Evolutionary conservation across 139 green algal genomes (phyloP).

Genomic region (Chlorella sp.): DNA sequence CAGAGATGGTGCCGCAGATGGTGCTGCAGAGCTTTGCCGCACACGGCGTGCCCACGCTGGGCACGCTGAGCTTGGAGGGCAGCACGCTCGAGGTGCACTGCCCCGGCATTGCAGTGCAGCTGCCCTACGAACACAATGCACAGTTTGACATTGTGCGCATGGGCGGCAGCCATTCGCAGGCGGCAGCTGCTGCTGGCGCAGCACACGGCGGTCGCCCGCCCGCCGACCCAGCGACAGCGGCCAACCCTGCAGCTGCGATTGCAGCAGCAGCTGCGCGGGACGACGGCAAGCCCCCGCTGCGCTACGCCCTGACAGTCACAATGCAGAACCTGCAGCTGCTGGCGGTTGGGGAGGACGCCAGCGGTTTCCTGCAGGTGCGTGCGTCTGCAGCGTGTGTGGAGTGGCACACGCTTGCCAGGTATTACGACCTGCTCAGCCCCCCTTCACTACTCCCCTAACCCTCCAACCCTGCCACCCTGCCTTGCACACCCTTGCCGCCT

Average conservation of each 20-base stretch:
- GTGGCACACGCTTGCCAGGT: neutral
- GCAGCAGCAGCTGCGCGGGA: neutral
- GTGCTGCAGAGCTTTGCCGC: conserved; percentile 27
- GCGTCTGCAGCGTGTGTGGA: too few species aligned
- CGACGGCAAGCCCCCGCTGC: neutral
- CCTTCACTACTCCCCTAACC: neutral
- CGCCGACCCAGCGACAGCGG: neutral
- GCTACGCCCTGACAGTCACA: conserved; percentile 30
- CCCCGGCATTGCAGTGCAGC: conserved; percentile 40
- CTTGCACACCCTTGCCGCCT: neutral
- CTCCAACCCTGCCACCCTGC: neutral
- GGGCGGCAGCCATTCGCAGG: neutral
- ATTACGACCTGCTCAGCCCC: neutral
- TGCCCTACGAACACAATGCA: conserved; percentile 42
- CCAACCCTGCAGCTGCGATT: neutral
- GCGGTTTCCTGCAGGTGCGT: conserved; percentile 26
- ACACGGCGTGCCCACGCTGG: conserved; percentile 5
- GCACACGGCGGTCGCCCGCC: neutral
- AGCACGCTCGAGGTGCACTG: conserved; percentile 27
- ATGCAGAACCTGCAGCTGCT: conserved; percentile 36
- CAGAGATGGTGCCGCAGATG: conserved; percentile 29
- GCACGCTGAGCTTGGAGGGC: conserved; percentile 10
- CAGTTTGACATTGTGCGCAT: conserved; percentile 18
- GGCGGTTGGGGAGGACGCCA: conserved; percentile 12
- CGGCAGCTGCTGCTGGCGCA: neutral